These are phyloP conservation scores for Protomyces arabidopsidicola DNA, from an alignment of 1,139 yeast species.

Conservation along the genomic window DNA sequence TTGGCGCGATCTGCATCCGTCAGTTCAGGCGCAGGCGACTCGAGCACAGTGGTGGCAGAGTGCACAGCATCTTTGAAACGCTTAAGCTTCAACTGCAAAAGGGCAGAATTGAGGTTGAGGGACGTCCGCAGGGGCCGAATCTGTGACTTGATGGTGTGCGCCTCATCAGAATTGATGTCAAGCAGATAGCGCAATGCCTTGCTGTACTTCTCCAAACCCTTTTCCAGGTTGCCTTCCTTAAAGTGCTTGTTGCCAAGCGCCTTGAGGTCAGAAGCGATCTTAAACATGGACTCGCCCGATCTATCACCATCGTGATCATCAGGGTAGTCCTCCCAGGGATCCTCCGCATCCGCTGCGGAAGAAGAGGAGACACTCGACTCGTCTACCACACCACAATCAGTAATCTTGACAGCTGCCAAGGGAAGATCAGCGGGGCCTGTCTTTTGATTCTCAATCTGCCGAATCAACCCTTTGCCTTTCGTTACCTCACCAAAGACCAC, in stretches of 20 bases:
- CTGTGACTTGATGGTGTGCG: slow-evolving; percentile 40
- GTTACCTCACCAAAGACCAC: slow-evolving; percentile 91
- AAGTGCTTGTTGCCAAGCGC: slow-evolving; percentile 71
- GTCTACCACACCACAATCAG: slow-evolving; percentile 66
- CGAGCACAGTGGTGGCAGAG: slow-evolving; percentile 64
- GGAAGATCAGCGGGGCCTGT: slow-evolving; percentile 54
- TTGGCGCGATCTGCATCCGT: slow-evolving; percentile 71
- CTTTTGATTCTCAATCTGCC: slow-evolving; percentile 56
- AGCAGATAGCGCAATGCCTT: slow-evolving; percentile 66
- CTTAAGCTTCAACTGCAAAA: slow-evolving; percentile 65
- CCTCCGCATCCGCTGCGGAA: slow-evolving; percentile 59
- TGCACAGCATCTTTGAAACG: slow-evolving; percentile 54
- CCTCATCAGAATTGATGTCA: slow-evolving; percentile 66
- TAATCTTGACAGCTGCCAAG: slow-evolving; percentile 57
- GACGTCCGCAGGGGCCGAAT: slow-evolving; percentile 57
- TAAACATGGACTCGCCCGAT: slow-evolving; percentile 61
- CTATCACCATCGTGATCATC: slow-evolving; percentile 56
- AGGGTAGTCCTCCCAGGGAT: slow-evolving; percentile 68
- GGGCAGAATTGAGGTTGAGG: slow-evolving; percentile 64
- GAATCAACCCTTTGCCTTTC: slow-evolving; percentile 75
- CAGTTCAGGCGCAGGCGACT: slow-evolving; percentile 48
- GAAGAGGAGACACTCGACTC: slow-evolving; percentile 45
- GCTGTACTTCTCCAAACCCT: slow-evolving; percentile 61
- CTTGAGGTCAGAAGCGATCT: slow-evolving; percentile 64
- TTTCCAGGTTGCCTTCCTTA: slow-evolving; percentile 56